Evolutionary conservation across 1,139 yeast genomes (phyloP).

Genomic region (Kodamaea ohmeri): DNA sequence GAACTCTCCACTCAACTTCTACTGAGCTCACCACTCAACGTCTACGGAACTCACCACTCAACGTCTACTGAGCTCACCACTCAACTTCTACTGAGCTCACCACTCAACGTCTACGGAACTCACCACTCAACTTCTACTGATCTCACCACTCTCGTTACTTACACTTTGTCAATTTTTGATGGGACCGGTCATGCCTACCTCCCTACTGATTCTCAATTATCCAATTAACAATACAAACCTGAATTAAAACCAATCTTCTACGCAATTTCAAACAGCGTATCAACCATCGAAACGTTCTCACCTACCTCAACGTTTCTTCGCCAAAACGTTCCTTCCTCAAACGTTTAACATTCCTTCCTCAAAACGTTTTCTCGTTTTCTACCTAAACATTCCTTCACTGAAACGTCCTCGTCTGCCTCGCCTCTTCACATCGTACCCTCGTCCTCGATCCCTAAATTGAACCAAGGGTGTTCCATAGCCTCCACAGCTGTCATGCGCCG

Average conservation of each 20-base stretch:
- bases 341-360: no score
- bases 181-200: no score
- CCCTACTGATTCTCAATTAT: not conserved
- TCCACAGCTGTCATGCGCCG: constrained; percentile 64
- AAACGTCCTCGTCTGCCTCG: not conserved
- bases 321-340: no score
- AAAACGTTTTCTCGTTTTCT: not conserved
- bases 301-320: not conserved
- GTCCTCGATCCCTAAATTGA: constrained; percentile 70
- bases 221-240: constrained; percentile 2
- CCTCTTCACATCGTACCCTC: constrained; percentile 52
- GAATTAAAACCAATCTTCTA: constrained; percentile 2
- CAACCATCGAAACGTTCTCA: no score
- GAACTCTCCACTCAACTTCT: no score
- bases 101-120: no score
- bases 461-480: constrained; percentile 77
- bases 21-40: no score
- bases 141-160: no score
- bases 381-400: not conserved
- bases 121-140: not conserved
- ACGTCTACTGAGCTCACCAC: no score
- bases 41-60: no score
- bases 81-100: not conserved
- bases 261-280: no score
- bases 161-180: no score